Percentiles rank a stretch among this genome's conserved stretches.
These are phyloP conservation scores for Phlebiopsis flavidoalba DNA, from an alignment of 768 basidiomycete species.

Conservation along the genomic window DNA sequence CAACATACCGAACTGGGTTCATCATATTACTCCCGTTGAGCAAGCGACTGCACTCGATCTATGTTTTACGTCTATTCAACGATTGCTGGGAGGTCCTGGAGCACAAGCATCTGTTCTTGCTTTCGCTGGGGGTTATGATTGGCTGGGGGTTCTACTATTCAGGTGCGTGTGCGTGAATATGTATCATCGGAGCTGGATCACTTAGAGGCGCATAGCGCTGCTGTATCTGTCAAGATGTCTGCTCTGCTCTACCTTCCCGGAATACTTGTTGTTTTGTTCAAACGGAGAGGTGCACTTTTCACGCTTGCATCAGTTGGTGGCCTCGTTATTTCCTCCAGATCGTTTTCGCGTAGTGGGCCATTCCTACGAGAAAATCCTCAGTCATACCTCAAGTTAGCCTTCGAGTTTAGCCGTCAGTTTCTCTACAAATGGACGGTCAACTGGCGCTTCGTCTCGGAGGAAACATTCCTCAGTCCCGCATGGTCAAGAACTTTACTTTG, in stretches of 20 bases:
- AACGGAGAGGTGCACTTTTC: constrained; percentile 53
- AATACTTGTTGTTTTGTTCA: constrained; percentile 76
- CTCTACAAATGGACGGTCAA: constrained; percentile 98
- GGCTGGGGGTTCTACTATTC: constrained; percentile 60
- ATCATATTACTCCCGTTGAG: constrained; percentile 76
- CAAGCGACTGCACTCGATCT: constrained; percentile 94
- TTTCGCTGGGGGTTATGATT: constrained; percentile 55
- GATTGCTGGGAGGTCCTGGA: constrained; percentile 81
- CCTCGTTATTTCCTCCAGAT: constrained; percentile 45
- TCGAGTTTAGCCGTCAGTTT: constrained; percentile 85
- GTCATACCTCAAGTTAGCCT: constrained; percentile 73
- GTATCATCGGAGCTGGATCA: background rate
- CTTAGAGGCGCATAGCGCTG: constrained; percentile 41
- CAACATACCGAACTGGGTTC: constrained; percentile 63
- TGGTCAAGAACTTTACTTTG: constrained; percentile 62
- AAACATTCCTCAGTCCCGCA: constrained; percentile 60
- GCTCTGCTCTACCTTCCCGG: constrained; percentile 87
- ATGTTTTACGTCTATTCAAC: constrained; percentile 87
- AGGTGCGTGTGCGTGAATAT: constrained; percentile 45
- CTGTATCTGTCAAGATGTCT: constrained; percentile 95
- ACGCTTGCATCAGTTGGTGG: constrained; percentile 47
- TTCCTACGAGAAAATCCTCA: constrained; percentile 59
- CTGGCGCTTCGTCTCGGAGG: constrained; percentile 84
- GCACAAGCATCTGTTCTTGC: constrained; percentile 65
- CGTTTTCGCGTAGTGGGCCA: constrained; percentile 46